Evolutionary conservation across 2,329 filamentous ascomycete species (phyloP).

Genomic region (Scytalidium sp.): DNA sequence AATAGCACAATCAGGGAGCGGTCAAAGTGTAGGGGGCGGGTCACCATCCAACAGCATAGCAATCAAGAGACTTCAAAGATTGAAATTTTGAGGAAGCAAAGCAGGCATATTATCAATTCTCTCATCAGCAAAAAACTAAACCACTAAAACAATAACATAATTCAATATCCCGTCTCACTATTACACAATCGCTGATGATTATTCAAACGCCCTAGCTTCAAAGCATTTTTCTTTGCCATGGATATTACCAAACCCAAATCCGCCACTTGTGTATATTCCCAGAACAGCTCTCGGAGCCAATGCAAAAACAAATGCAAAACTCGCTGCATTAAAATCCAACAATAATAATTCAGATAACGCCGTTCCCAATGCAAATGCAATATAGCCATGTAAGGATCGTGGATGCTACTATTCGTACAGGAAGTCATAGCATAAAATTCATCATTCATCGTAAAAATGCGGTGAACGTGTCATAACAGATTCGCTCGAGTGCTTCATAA

Average conservation of each 20-base stretch:
- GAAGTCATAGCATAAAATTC: slow-evolving; percentile 25
- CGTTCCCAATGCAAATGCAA: background rate
- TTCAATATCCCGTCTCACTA: background rate
- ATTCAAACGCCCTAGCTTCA: background rate
- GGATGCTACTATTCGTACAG: slow-evolving; percentile 27
- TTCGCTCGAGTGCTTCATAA: background rate
- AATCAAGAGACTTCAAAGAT: no score
- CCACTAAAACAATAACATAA: background rate
- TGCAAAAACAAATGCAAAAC: background rate
- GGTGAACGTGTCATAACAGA: slow-evolving; percentile 13
- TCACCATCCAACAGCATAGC: no score
- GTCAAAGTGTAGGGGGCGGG: no score
- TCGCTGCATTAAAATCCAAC: background rate
- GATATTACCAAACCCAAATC: background rate
- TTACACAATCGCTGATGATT: background rate
- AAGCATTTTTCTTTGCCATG: background rate
- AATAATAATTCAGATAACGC: background rate
- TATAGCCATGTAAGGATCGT: slow-evolving; percentile 13
- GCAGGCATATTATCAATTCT: background rate
- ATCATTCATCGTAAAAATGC: slow-evolving; percentile 21
- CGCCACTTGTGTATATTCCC: background rate
- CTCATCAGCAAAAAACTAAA: background rate
- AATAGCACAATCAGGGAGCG: no score
- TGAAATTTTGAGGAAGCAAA: background rate
- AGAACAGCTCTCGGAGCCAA: background rate